Evolutionary conservation across 139 green algal genomes (phyloP).

Genomic region (Asterochloris sp.): DNA sequence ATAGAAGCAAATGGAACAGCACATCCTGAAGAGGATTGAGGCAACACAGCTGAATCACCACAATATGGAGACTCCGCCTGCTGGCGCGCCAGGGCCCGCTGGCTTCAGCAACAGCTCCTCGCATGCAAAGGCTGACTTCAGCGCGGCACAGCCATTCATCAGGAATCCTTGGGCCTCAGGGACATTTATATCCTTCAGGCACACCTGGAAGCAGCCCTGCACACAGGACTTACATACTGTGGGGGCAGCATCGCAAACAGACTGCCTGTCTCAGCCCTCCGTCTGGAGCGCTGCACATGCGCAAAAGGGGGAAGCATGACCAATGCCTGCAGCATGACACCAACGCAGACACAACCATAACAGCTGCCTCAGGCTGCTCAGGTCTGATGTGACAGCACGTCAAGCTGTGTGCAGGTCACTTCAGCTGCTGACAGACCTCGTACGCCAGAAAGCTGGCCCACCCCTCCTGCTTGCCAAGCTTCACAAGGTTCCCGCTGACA

Average conservation of each 20-base stretch:
- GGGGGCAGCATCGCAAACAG: background rate
- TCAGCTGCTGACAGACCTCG: slow-evolving; percentile 23
- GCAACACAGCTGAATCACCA: slow-evolving; percentile 1
- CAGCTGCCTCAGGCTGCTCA: too few species aligned
- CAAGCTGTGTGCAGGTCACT: background rate
- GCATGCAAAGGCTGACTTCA: slow-evolving; percentile 36
- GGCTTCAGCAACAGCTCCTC: slow-evolving; percentile 40
- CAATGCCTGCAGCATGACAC: too few species aligned
- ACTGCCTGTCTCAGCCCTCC: too few species aligned
- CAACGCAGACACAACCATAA: too few species aligned
- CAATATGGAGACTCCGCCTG: slow-evolving; percentile 12
- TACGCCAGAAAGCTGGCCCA: slow-evolving; percentile 54
- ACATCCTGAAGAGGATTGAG: background rate
- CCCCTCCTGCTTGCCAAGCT: slow-evolving; percentile 38
- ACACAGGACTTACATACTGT: background rate
- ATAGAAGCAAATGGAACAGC: background rate
- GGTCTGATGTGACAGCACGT: background rate
- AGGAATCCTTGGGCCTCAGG: slow-evolving; percentile 29
- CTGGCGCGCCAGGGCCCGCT: background rate
- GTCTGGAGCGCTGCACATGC: too few species aligned
- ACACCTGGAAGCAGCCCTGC: slow-evolving; percentile 49
- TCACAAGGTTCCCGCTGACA: slow-evolving; percentile 19
- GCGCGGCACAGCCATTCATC: slow-evolving; percentile 26
- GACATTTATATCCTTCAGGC: slow-evolving; percentile 26
- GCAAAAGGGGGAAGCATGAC: too few species aligned